phyloP scores from a whole-genome alignment of 2,329 filamentous ascomycete species.

The Alternaria infectoria region DNA sequence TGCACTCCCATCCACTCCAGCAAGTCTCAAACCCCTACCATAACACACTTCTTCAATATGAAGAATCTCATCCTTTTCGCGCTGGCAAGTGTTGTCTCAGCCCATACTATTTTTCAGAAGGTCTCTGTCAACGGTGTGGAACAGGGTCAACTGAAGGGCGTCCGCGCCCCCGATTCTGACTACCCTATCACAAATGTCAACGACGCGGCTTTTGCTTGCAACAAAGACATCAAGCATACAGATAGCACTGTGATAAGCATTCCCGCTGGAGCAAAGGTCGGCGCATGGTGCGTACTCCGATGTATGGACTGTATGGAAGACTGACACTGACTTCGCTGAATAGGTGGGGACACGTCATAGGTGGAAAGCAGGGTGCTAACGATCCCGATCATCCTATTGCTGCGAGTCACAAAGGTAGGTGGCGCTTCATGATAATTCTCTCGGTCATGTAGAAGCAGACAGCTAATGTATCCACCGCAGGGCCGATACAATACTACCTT shows the following conservation, averaged over 20 bases:
- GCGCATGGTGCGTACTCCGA: slow-evolving; percentile 54
- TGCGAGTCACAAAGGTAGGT: slow-evolving; percentile 53
- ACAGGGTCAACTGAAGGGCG: slow-evolving; percentile 56
- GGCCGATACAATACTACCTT: slow-evolving; percentile 27
- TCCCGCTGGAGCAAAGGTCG: slow-evolving; percentile 57
- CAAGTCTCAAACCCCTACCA: background rate
- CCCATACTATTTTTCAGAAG: slow-evolving; percentile 51
- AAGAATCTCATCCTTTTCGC: slow-evolving; percentile 20
- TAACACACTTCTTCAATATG: slow-evolving; percentile 3
- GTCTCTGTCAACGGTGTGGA: slow-evolving; percentile 57
- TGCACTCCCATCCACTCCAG: background rate
- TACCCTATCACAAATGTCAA: slow-evolving; percentile 55
- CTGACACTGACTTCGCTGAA: background rate
- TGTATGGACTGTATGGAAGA: background rate
- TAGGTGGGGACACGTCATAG: slow-evolving; percentile 46
- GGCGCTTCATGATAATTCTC: background rate
- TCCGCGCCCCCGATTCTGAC: slow-evolving; percentile 58
- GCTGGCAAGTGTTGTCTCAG: slow-evolving; percentile 29
- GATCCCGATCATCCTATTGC: slow-evolving; percentile 59
- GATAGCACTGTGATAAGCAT: slow-evolving; percentile 53
- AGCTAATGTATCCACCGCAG: slow-evolving; percentile 4
- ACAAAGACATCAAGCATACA: slow-evolving; percentile 45
- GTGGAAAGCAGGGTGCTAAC: slow-evolving; percentile 56
- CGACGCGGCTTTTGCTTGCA: slow-evolving; percentile 52
- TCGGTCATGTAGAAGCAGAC: background rate